Conservation (phyloP, 2,329 filamentous ascomycete genomes). For the Sclerotiophoma versabilis region DNA sequence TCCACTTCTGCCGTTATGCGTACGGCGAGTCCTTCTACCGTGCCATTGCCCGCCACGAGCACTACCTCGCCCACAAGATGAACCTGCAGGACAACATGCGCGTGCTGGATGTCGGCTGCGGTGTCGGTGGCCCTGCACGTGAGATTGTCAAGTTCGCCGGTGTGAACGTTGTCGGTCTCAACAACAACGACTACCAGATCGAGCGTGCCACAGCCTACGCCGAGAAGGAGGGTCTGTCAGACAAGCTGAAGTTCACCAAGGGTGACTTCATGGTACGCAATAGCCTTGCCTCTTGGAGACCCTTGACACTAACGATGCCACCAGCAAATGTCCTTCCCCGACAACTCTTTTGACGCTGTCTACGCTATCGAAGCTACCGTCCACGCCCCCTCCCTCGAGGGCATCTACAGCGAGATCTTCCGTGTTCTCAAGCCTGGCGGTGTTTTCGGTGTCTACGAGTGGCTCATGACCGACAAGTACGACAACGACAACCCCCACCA, state of each 20-base stretch:
- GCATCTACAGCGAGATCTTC: slow-evolving; percentile 94
- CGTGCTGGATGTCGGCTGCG: slow-evolving; percentile 95
- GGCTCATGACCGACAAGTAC: slow-evolving; percentile 97
- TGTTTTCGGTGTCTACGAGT: slow-evolving; percentile 96
- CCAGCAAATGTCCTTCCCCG: slow-evolving; percentile 91
- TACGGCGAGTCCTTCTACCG: slow-evolving; percentile 85
- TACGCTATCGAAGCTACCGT: slow-evolving; percentile 98
- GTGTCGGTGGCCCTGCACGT: slow-evolving; percentile 91
- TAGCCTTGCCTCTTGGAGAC: too few species aligned
- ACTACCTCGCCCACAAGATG: slow-evolving; percentile 93
- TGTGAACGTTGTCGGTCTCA: slow-evolving; percentile 86
- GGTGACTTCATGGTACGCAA: slow-evolving; percentile 85
- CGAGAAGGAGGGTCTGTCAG: slow-evolving; percentile 76
- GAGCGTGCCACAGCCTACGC: slow-evolving; percentile 89
- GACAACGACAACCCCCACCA: slow-evolving; percentile 87
- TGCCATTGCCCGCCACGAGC: slow-evolving; percentile 94
- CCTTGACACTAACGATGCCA: slow-evolving; percentile 14
- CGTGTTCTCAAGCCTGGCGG: slow-evolving; percentile 95
- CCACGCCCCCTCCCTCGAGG: slow-evolving; percentile 88
- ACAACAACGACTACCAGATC: slow-evolving; percentile 99
- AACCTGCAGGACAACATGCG: slow-evolving; percentile 84
- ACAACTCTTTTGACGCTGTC: slow-evolving; percentile 90
- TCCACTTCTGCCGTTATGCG: slow-evolving; percentile 97
- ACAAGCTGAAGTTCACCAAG: slow-evolving; percentile 87
- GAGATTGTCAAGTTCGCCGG: slow-evolving; percentile 97